Evolutionary conservation across 306 rosid species (phyloP).

Genomic region (Cicer arietinum): DNA sequence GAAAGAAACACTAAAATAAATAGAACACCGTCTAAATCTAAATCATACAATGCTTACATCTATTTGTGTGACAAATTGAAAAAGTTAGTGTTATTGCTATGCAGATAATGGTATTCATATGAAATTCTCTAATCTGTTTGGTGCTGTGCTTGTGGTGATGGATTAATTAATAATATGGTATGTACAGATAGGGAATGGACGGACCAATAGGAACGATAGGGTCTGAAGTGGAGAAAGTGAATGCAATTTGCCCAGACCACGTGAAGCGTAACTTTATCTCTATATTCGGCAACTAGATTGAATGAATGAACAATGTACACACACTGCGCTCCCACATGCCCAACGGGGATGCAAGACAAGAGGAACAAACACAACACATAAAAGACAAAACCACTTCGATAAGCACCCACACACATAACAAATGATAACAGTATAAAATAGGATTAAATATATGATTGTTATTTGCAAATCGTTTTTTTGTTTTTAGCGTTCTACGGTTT

Average conservation of each 20-base stretch:
- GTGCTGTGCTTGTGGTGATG: constrained; percentile 33
- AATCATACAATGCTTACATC: background rate
- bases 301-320: constrained; percentile 27
- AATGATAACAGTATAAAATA: background rate
- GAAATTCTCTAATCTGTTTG: constrained; percentile 26
- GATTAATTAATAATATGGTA: constrained; percentile 37
- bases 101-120: background rate
- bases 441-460: too few species aligned
- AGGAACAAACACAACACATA: constrained; percentile 48
- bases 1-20: constrained; percentile 1
- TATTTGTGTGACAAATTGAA: background rate
- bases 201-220: constrained; percentile 41
- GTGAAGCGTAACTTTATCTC: constrained; percentile 55
- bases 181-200: constrained; percentile 40
- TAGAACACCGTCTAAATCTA: background rate
- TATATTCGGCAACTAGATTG: constrained; percentile 43
- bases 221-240: constrained; percentile 35
- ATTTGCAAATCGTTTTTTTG: too few species aligned
- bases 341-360: constrained; percentile 46
- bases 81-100: background rate
- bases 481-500: too few species aligned
- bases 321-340: constrained; percentile 56
- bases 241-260: constrained; percentile 49
- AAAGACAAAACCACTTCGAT: constrained; percentile 51
- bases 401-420: constrained; percentile 8